Percentiles rank a stretch among this genome's conserved stretches.
phyloP scores from a whole-genome alignment of 768 basidiomycete species.

The Coprinopsis sp. region DNA sequence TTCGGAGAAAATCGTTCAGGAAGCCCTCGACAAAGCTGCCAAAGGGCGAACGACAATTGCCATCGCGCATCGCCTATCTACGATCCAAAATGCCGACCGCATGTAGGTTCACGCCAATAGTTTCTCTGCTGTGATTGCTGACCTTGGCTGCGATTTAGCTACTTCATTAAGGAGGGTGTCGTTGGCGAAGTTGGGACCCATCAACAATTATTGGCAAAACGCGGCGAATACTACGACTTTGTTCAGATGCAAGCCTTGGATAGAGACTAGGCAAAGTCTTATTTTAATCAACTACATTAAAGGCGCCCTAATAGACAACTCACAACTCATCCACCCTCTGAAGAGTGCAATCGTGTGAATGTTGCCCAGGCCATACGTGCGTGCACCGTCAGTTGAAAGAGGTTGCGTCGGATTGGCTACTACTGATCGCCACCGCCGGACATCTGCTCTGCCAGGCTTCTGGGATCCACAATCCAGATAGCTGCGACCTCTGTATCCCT shows the following conservation, averaged over 20 bases:
- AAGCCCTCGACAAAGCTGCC: conserved; percentile 78
- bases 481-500: conserved; percentile 16
- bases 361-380: too few relatives aligned
- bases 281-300: background rate
- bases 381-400: too few relatives aligned
- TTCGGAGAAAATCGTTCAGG: conserved; percentile 84
- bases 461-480: conserved; percentile 20
- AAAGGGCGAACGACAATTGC: conserved; percentile 83
- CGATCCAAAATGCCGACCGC: conserved; percentile 77
- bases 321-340: too few relatives aligned
- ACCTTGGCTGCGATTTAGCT: conserved; percentile 40
- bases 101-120: conserved; percentile 43
- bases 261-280: background rate
- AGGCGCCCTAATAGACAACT: too few relatives aligned
- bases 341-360: too few relatives aligned
- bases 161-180: conserved; percentile 81
- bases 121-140: background rate
- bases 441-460: conserved; percentile 68
- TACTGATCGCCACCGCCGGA: too few relatives aligned
- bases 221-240: conserved; percentile 74
- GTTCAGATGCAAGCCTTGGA: conserved; percentile 74
- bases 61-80: conserved; percentile 82
- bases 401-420: too few relatives aligned
- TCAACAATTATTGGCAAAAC: conserved; percentile 61
- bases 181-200: conserved; percentile 85